Conservation (phyloP, 805 yeast species). For the Wickerhamomyces bovis region DNA sequence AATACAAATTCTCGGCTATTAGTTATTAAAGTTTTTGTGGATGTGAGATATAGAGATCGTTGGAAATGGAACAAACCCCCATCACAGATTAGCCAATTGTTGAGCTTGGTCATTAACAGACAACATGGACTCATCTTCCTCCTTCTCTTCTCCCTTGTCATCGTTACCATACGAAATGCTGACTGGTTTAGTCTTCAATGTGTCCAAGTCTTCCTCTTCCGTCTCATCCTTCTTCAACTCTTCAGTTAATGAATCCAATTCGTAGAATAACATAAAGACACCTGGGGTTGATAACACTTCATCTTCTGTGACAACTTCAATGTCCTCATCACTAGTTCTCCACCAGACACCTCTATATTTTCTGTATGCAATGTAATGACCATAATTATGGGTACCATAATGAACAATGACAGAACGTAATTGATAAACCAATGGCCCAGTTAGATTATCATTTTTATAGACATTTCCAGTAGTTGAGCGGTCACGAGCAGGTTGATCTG, state of each 20-base stretch:
- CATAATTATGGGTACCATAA: constrained; percentile 93
- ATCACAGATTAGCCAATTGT: constrained; percentile 9
- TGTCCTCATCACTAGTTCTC: constrained; percentile 89
- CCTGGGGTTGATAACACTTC: constrained; percentile 83
- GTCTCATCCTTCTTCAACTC: constrained; percentile 6
- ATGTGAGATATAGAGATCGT: too few relatives aligned
- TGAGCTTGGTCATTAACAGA: constrained; percentile 4
- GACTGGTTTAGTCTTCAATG: neutral
- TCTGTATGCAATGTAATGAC: constrained; percentile 92
- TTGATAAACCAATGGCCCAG: constrained; percentile 49
- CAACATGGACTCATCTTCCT: neutral
- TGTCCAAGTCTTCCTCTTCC: neutral
- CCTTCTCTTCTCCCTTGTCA: neutral
- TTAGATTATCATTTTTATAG: neutral
- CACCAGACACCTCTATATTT: constrained; percentile 85
- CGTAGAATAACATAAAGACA: constrained; percentile 90
- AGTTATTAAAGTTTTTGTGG: too few relatives aligned
- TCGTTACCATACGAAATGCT: neutral
- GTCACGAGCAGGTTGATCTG: constrained; percentile 5
- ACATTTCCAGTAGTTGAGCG: neutral
- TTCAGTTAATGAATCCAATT: constrained; percentile 37
- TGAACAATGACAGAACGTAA: constrained; percentile 86
- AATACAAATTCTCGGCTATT: too few relatives aligned
- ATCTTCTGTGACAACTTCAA: constrained; percentile 68
- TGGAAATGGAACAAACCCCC: neutral